Percentiles rank a stretch among this genome's conserved stretches.
Evolutionary conservation across 2,329 filamentous ascomycete species (phyloP).

Genomic region (Sporothrix pallida): DNA sequence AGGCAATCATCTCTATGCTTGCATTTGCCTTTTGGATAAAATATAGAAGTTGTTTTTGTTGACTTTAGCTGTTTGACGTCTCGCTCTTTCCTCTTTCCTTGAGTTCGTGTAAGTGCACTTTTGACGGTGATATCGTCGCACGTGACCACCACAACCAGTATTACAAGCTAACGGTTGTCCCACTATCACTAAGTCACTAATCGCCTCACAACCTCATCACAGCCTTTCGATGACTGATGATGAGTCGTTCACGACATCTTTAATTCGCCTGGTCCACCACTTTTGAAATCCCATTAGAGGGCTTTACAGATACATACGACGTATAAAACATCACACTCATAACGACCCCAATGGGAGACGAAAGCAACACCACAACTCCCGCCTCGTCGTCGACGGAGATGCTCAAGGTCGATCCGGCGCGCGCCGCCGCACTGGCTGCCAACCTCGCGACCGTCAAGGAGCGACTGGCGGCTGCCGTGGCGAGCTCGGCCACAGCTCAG

Average conservation of each 20-base stretch:
- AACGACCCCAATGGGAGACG: constrained; percentile 26
- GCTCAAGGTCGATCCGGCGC: constrained; percentile 62
- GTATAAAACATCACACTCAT: neutral
- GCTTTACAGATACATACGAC: neutral
- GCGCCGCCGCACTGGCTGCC: constrained; percentile 66
- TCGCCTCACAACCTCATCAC: neutral
- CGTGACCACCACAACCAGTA: neutral
- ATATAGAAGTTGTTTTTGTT: neutral
- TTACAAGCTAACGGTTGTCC: neutral
- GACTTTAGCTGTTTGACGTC: neutral
- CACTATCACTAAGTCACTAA: neutral
- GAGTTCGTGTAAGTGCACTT: too few relatives aligned
- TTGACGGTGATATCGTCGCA: neutral
- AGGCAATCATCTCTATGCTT: neutral
- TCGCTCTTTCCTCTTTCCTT: neutral
- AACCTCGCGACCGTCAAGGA: constrained; percentile 67
- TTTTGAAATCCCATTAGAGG: too few relatives aligned
- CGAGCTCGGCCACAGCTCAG: constrained; percentile 20
- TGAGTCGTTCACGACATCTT: neutral
- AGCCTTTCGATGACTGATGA: neutral
- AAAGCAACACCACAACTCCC: neutral
- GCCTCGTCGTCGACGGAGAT: constrained; percentile 48
- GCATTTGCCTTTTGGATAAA: neutral
- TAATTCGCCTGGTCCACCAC: neutral
- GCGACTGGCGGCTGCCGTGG: constrained; percentile 59